Percentiles rank a stretch among this genome's conserved stretches.
Conservation (phyloP, 805 yeast genomes). For the Metschnikowia santaceciliae region DNA sequence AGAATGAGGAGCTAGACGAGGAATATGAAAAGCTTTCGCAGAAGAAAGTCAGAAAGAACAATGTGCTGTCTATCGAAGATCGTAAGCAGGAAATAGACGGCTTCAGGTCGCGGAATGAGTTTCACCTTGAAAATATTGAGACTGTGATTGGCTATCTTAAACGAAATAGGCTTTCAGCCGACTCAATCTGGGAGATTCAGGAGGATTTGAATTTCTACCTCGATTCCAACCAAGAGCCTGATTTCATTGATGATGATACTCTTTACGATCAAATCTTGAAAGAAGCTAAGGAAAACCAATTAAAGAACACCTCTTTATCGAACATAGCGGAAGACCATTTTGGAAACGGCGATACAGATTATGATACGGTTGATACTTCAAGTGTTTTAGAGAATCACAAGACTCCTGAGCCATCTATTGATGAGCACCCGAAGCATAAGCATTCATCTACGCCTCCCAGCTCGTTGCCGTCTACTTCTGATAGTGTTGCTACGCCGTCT, state of each 20-base stretch:
- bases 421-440: neutral
- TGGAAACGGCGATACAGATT: neutral
- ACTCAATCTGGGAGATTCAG: conserved; percentile 27
- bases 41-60: conserved; percentile 38
- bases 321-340: conserved; percentile 5
- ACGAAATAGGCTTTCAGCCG: conserved; percentile 15
- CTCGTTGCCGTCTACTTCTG: neutral
- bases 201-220: conserved; percentile 38
- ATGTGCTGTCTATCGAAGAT: conserved; percentile 32
- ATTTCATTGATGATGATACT: conserved; percentile 34
- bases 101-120: conserved; percentile 29
- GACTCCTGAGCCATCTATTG: conserved; percentile 2
- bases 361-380: neutral
- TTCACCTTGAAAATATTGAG: conserved; percentile 36
- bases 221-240: conserved; percentile 37
- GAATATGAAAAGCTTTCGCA: conserved; percentile 39
- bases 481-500: conserved; percentile 4
- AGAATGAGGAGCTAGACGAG: conserved; percentile 33
- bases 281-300: conserved; percentile 18
- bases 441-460: neutral
- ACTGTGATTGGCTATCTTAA: conserved; percentile 29
- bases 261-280: conserved; percentile 41
- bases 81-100: conserved; percentile 39
- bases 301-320: conserved; percentile 9
- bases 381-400: conserved; percentile 1